A percentile compares a stretch with the other conserved stretches of the same genome.
phyloP scores from a whole-genome alignment of 805 yeast species.

The Barnettozyma botsteinii region DNA sequence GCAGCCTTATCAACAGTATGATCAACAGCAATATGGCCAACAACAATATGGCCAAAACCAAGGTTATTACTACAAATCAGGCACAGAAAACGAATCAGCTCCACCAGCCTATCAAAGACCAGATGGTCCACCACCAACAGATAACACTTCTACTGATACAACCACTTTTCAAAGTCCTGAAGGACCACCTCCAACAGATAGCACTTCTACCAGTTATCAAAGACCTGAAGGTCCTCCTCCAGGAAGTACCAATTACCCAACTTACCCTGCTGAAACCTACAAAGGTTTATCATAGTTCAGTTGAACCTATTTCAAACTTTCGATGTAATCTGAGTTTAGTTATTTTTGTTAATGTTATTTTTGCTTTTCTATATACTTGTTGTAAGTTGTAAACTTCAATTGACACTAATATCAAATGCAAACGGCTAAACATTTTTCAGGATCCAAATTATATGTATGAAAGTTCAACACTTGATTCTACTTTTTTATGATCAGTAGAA shows the following conservation, averaged over 20 bases:
- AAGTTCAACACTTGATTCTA: no score
- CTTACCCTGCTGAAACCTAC: slow-evolving; percentile 4
- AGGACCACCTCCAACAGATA: no score
- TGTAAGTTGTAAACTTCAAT: no score
- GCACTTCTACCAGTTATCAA: no score
- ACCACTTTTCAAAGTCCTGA: no score
- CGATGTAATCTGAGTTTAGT: not conserved
- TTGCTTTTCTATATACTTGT: no score
- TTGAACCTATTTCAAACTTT: not conserved
- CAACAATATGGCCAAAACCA: slow-evolving; percentile 1
- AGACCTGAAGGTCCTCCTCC: slow-evolving; percentile 19
- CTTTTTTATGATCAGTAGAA: no score
- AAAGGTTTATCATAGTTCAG: slow-evolving; percentile 1
- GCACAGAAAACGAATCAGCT: slow-evolving; percentile 1
- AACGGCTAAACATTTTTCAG: no score
- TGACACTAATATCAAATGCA: no score
- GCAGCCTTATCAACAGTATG: slow-evolving; percentile 10
- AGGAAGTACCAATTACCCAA: slow-evolving; percentile 4
- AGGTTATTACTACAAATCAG: slow-evolving; percentile 5
- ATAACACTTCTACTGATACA: slow-evolving; percentile 2
- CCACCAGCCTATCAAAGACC: slow-evolving; percentile 10
- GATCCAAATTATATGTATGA: no score
- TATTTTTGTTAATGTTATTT: not conserved
- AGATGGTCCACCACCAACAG: slow-evolving; percentile 7
- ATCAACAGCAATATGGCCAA: slow-evolving; percentile 5